phyloP scores from a whole-genome alignment of 2,329 filamentous ascomycete species.

The Aureobasidium uvarum region DNA sequence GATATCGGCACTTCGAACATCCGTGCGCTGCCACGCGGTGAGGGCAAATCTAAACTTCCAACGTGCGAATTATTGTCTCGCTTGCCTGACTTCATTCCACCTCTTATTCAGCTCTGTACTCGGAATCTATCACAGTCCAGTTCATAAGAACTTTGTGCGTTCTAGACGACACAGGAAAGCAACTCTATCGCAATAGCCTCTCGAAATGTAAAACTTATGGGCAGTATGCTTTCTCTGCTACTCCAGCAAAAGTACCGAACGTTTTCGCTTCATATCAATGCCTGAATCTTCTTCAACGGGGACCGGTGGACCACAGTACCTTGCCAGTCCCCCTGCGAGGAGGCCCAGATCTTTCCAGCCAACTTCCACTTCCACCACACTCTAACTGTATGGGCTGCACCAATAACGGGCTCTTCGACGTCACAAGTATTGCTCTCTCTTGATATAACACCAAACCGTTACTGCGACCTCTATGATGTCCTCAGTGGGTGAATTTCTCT shows the following conservation, averaged over 20 bases:
- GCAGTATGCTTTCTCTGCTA: background rate
- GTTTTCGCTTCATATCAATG: constrained; percentile 1
- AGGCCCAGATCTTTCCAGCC: background rate
- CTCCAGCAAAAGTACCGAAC: background rate
- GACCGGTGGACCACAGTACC: background rate
- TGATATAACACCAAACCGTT: background rate
- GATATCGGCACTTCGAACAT: background rate
- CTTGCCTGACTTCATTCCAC: background rate
- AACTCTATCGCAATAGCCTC: no score
- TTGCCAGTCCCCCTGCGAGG: background rate
- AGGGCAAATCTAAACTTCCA: background rate
- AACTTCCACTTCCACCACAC: background rate
- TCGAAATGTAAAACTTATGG: no score
- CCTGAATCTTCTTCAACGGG: background rate
- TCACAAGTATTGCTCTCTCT: background rate
- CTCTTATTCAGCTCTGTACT: background rate
- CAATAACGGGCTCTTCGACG: background rate
- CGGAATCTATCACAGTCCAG: no score
- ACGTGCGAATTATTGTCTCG: background rate
- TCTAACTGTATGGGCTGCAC: background rate
- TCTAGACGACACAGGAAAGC: background rate
- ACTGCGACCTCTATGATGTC: background rate
- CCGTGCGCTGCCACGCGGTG: constrained; percentile 8
- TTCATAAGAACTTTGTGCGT: background rate
- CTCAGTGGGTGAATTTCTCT: no score